phyloP scores from a whole-genome alignment of 495 filamentous ascomycete genomes.

The Penicillium steckii region DNA sequence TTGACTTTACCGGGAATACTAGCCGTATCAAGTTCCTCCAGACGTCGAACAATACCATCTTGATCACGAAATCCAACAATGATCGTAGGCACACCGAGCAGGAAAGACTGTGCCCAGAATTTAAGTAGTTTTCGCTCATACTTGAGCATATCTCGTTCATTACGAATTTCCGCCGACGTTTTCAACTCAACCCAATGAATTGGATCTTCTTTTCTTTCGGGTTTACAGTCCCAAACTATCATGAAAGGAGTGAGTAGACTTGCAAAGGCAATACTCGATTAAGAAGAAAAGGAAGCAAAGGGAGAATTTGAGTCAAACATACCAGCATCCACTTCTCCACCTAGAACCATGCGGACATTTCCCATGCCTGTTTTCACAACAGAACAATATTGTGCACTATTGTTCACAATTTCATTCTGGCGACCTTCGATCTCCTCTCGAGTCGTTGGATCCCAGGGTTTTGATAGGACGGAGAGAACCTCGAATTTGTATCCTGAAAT shows the following conservation, averaged over 20 bases:
- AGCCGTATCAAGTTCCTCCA: conserved; percentile 77
- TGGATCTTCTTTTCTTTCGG: conserved; percentile 57
- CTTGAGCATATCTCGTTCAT: conserved; percentile 62
- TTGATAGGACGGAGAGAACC: conserved; percentile 70
- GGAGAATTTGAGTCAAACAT: conserved; percentile 29
- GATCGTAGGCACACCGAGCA: conserved; percentile 88
- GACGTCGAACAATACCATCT: conserved; percentile 64
- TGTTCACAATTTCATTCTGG: conserved; percentile 69
- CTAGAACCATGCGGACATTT: conserved; percentile 66
- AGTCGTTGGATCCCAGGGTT: conserved; percentile 66
- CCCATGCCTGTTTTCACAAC: conserved; percentile 86
- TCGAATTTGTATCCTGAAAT: conserved; percentile 92
- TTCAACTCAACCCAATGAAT: conserved; percentile 96
- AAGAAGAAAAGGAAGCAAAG: background rate
- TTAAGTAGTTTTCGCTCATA: conserved; percentile 90
- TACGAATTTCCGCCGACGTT: conserved; percentile 69
- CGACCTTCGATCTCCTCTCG: conserved; percentile 77
- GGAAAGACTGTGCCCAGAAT: conserved; percentile 95
- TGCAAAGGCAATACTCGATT: no score
- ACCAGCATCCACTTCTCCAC: conserved; percentile 95
- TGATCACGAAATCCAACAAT: conserved; percentile 83
- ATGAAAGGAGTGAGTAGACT: background rate
- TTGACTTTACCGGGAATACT: conserved; percentile 72
- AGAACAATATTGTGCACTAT: conserved; percentile 91
- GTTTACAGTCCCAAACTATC: conserved; percentile 81